phyloP scores from a whole-genome alignment of 192 early-diverging fungal species.

The Rhizophagus clarus region DNA sequence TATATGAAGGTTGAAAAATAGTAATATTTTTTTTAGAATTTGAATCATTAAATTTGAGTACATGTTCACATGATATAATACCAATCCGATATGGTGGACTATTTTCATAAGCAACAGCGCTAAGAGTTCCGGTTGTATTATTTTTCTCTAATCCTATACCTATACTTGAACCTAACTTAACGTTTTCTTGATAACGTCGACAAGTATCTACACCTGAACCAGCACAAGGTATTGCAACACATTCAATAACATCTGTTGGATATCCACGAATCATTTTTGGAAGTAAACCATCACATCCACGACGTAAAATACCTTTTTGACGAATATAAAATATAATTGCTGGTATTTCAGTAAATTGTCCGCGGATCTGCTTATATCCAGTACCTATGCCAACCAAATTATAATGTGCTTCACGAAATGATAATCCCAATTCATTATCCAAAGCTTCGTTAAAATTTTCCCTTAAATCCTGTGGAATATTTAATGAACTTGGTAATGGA shows the following conservation, averaged over 20 bases:
- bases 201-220: not conserved
- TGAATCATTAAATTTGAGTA: no score
- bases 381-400: not conserved
- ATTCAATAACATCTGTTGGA: constrained; percentile 3
- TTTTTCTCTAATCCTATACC: not conserved
- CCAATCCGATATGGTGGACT: no score
- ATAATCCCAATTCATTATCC: constrained; percentile 5
- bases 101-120: no score
- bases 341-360: not conserved
- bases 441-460: constrained; percentile 7
- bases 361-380: not conserved
- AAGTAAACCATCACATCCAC: not conserved
- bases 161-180: constrained; percentile 11
- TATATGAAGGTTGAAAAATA: no score
- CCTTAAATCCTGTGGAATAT: not conserved
- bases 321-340: not conserved
- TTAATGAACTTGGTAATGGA: not conserved
- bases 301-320: not conserved
- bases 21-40: no score
- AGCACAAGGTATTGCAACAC: not conserved
- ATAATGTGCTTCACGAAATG: constrained; percentile 5
- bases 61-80: no score
- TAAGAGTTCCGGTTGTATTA: not conserved
- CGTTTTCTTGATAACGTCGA: not conserved
- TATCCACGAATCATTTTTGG: not conserved